Percentiles rank a stretch among this genome's conserved stretches.
These are phyloP conservation scores for Penicillium malachiteum DNA, from an alignment of 495 filamentous ascomycete species.

Conservation along the genomic window DNA sequence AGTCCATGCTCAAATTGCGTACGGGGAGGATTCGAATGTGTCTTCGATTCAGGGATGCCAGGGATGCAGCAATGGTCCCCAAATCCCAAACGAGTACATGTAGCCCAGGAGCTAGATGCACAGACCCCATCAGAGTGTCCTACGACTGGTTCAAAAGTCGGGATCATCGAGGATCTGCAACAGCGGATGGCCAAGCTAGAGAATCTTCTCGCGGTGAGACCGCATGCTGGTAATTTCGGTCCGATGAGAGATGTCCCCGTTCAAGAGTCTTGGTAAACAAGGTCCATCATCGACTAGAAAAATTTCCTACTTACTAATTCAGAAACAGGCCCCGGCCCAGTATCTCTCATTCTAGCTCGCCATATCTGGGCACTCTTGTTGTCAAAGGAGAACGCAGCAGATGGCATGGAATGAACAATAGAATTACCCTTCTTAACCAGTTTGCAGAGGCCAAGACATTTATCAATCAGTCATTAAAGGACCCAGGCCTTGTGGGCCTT, in stretches of 20 bases:
- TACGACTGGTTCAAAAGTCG: conserved; percentile 2
- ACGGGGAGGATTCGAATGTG: conserved; percentile 15
- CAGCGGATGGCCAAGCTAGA: conserved; percentile 23
- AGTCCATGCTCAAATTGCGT: conserved; percentile 31
- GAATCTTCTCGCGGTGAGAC: conserved; percentile 14
- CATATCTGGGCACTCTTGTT: conserved; percentile 19
- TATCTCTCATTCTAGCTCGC: background rate
- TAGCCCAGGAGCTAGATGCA: no score
- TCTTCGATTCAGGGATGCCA: no score
- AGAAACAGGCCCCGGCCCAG: conserved; percentile 3
- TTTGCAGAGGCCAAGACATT: conserved; percentile 26
- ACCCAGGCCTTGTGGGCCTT: conserved; percentile 17
- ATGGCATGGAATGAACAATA: conserved; percentile 27
- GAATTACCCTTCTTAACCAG: conserved; percentile 25
- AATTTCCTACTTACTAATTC: background rate
- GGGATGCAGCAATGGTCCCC: no score
- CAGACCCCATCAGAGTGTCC: background rate
- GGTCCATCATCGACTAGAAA: background rate
- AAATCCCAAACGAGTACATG: no score
- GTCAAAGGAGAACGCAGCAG: conserved; percentile 26
- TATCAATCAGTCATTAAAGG: conserved; percentile 20
- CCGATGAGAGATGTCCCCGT: conserved; percentile 5
- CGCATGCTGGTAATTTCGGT: background rate
- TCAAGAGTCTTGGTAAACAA: conserved; percentile 10
- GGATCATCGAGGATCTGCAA: conserved; percentile 29